Conservation (phyloP, 2,329 filamentous ascomycete species). For the Paecilomyces sp. region DNA sequence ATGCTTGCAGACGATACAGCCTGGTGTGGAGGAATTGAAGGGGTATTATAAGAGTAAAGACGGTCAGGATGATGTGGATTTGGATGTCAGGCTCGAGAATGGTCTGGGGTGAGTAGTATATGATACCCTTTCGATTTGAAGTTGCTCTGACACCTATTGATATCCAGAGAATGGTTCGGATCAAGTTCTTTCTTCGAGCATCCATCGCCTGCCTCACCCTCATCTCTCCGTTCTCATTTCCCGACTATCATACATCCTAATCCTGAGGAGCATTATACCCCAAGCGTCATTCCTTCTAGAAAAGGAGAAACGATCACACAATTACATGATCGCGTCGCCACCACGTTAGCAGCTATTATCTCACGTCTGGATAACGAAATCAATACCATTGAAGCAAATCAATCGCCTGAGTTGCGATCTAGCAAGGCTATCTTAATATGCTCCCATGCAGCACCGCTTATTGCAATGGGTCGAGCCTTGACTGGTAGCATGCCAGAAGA, state of each 20-base stretch:
- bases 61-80: conserved; percentile 27
- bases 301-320: conserved; percentile 73
- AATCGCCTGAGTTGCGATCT: conserved; percentile 41
- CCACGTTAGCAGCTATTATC: conserved; percentile 63
- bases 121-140: not conserved
- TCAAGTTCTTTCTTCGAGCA: conserved; percentile 72
- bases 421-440: conserved; percentile 64
- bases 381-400: conserved; percentile 28
- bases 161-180: conserved; percentile 79
- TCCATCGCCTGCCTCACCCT: conserved; percentile 63
- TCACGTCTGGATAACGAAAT: conserved; percentile 58
- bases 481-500: conserved; percentile 71
- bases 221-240: conserved; percentile 61
- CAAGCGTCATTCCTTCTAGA: conserved; percentile 59
- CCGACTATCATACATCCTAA: conserved; percentile 42
- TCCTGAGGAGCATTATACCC: conserved; percentile 45
- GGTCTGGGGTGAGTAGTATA: conserved; percentile 42
- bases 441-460: conserved; percentile 83
- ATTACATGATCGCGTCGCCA: conserved; percentile 72
- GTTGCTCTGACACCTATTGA: not conserved
- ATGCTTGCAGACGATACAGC: conserved; percentile 75
- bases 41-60: conserved; percentile 25
- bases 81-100: conserved; percentile 43
- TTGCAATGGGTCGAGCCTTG: conserved; percentile 74
- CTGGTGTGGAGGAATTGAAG: conserved; percentile 43